Percentiles rank a stretch among this genome's conserved stretches.
These are phyloP conservation scores for Ophiostoma angusticollis DNA, from an alignment of 2,329 filamentous ascomycete species.

Conservation along the genomic window DNA sequence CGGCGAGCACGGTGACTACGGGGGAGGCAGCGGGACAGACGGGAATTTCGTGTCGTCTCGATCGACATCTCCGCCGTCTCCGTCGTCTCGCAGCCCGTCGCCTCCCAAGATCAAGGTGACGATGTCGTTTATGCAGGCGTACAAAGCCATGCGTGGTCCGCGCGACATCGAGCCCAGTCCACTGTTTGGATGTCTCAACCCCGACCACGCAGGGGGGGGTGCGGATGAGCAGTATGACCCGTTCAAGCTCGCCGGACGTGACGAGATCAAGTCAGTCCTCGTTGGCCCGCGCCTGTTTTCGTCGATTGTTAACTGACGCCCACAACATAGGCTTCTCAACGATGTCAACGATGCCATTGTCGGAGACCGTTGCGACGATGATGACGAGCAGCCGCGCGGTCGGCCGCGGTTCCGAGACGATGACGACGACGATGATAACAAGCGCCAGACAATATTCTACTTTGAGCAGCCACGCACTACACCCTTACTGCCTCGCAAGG, in stretches of 20 bases:
- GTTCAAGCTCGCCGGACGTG: neutral
- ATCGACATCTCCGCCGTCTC: neutral
- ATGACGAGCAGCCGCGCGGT: neutral
- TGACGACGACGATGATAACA: neutral
- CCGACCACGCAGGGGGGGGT: slow-evolving; percentile 14
- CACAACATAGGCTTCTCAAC: slow-evolving; percentile 5
- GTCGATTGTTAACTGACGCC: too few species aligned
- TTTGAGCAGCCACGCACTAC: neutral
- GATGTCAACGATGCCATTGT: slow-evolving; percentile 5
- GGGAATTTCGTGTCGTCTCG: neutral
- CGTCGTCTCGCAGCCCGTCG: neutral
- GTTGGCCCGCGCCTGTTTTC: neutral
- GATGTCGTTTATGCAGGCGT: slow-evolving; percentile 18
- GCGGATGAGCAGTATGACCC: slow-evolving; percentile 4
- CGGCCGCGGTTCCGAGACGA: neutral
- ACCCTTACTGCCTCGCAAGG: neutral
- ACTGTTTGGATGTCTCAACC: slow-evolving; percentile 14
- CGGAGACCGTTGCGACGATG: neutral
- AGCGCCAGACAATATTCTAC: slow-evolving; percentile 7
- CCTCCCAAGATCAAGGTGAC: slow-evolving; percentile 9
- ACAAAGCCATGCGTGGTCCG: slow-evolving; percentile 23
- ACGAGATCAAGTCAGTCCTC: slow-evolving; percentile 5
- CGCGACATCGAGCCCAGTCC: slow-evolving; percentile 15
- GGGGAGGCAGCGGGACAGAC: neutral
- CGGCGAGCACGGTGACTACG: neutral